Evolutionary conservation across 2,329 filamentous ascomycete species (phyloP), one percentile per base, ranked within the genome.

Genomic region (Fusarium camptoceras): DNA sequence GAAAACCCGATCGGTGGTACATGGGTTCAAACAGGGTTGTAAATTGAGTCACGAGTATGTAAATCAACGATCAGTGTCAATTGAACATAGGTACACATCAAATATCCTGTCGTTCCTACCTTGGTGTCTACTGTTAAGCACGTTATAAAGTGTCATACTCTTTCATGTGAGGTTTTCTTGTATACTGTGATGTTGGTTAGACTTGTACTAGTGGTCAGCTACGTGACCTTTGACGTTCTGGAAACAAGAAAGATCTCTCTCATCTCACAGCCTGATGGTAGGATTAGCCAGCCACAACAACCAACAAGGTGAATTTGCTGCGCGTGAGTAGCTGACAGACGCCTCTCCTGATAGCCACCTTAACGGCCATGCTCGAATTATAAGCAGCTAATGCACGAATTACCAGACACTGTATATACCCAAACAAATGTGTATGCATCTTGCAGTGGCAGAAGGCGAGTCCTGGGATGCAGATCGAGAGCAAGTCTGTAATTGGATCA

Each of bases 11-110:
- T 50, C 60, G 54, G 37, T 41, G 18, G 54, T 48, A 30, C 46
- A 61, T 53, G 53, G 42, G 12, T 51, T 41, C 42, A 56, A 57
- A 62, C 46, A 51, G 46, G 39, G 59, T 25, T 66, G 24, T 58
- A 24, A 54, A 42, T 24, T 42, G 30, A 31, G 41, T 20, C 39
- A 30, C 25, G 27, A 46, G 25, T 44, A 30, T 37, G 30, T 51
- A 41, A n/a, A 41, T 39, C 18, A 51, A 18, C 18, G 30, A 41
- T 27, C 24, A 41, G 22, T 25, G 18, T 41, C 18, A 25, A 27
- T 20, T 25, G 49, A 42, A 22, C 34, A 41, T 28, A n/a, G 3
- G 41, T 12, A 27, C 25, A 53, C 28, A 15, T 3, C 10, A 41
- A 53, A 8, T n/a, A 51, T 20, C 15, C 16, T 51, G 18, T 25